Conservation (phyloP, 108 stramenopile species). For the Aureococcus anophagefferens region DNA sequence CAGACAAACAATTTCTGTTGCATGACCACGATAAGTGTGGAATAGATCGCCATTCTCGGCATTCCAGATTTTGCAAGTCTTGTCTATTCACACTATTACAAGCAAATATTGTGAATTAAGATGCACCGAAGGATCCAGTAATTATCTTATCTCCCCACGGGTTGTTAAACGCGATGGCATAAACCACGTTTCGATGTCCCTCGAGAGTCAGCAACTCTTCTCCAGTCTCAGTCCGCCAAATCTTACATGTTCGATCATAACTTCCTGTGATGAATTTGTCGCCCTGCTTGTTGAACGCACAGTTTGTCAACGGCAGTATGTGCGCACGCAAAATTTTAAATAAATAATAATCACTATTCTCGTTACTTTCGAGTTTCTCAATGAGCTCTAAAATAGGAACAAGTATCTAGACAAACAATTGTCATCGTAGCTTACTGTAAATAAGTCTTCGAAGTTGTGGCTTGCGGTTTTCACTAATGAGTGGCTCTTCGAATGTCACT, state of each 20-base stretch:
- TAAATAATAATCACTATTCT: constrained; percentile 47
- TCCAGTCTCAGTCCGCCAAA: constrained; percentile 58
- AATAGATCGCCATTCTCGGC: constrained; percentile 31
- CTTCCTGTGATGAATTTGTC: constrained; percentile 58
- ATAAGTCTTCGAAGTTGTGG: constrained; percentile 49
- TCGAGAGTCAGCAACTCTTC: constrained; percentile 58
- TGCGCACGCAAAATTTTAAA: constrained; percentile 58
- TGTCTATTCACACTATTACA: constrained; percentile 14
- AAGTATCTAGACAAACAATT: no score
- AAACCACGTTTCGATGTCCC: constrained; percentile 58
- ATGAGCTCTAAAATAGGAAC: constrained; percentile 23
- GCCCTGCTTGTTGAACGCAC: constrained; percentile 60
- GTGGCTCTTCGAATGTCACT: constrained; percentile 53
- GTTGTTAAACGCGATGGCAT: constrained; percentile 61
- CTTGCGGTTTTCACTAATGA: constrained; percentile 40
- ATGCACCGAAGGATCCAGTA: constrained; percentile 44
- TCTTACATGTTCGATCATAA: constrained; percentile 58
- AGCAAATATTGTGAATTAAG: background rate
- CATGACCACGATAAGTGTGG: constrained; percentile 59
- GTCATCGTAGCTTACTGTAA: constrained; percentile 18
- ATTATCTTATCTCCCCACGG: constrained; percentile 60
- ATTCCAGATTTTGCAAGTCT: constrained; percentile 52
- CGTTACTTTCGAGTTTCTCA: constrained; percentile 45
- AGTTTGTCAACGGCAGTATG: constrained; percentile 56
- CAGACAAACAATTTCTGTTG: constrained; percentile 59